Base-by-base conservation (phyloP, 2,329 filamentous ascomycete species). In the Colletotrichum trifolii region DNA sequence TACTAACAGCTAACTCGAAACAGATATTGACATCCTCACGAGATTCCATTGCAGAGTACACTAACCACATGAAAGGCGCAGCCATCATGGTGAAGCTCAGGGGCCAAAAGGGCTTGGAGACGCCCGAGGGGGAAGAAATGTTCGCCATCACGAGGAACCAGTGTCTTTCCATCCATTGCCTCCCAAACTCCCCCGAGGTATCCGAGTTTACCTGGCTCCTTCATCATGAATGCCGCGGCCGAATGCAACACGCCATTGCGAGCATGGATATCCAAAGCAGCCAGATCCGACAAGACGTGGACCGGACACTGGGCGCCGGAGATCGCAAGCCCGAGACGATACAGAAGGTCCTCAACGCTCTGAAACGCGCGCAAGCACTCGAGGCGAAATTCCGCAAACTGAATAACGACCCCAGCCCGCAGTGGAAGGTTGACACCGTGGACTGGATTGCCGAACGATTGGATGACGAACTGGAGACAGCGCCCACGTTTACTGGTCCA, bases 131-230 rank as follows among this genome's bases (percentile, higher is more conserved):
- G 42, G 68, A 68, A 13, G 67, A 69, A 33, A 68, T 70, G 68
- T 71, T 70, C 47, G 67, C 61, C 40, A 71, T 69, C 42, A 70
- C 68, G 6, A 65, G 69, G 43, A 71, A 70, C 46, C 69, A 68
- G 38, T 66, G 68, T 48, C 58, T 70, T 38, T 67, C 67, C 53
- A 65, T 71, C 13, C 67, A 68, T 43, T 69, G 67, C 50, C 59
- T 71, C 10, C 60, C 69, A 7, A 67, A 68, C 33, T 60, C 60
- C 8, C 38, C 54, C 33, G 69, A 71, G 45, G 45, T 59, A 8
- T 48, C 69, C 15, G 67, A 70, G 43, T 71, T 69, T 38, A 67
- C 62, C 6, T 71, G 68, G 68, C 63, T 71, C 12, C 55, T 71
- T 1, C 69, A 63, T 17, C 65, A 70, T 46, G 58, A 68, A 48